Conservation (phyloP, 306 rosid species). For the Cercis canadensis region DNA sequence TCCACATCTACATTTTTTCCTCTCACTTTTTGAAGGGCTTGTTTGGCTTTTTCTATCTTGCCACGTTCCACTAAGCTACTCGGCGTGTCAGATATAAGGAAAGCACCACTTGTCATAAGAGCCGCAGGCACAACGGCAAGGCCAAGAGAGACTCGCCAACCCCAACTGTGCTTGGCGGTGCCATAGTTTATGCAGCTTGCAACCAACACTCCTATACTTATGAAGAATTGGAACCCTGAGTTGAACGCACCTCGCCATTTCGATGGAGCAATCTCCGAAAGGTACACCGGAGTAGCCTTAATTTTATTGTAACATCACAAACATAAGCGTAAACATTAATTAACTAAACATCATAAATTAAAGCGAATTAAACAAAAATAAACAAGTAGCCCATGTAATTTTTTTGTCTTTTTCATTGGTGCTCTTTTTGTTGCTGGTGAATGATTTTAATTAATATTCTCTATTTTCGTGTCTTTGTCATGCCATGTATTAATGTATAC, state of each 20-base stretch:
- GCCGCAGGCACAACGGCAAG: slow-evolving; percentile 63
- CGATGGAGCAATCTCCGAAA: slow-evolving; percentile 78
- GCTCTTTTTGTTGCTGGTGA: no score
- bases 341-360: no score
- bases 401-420: no score
- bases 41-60: slow-evolving; percentile 52
- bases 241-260: slow-evolving; percentile 84
- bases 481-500: no score
- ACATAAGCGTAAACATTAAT: no score
- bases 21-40: slow-evolving; percentile 49
- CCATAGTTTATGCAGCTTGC: slow-evolving; percentile 66
- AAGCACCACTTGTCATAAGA: slow-evolving; percentile 54
- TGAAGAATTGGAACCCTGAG: slow-evolving; percentile 69
- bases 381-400: no score
- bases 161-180: slow-evolving; percentile 60
- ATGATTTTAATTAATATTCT: no score
- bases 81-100: slow-evolving; percentile 65
- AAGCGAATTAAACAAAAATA: no score
- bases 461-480: no score
- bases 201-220: slow-evolving; percentile 57
- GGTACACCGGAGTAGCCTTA: slow-evolving; percentile 73
- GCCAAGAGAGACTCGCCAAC: slow-evolving; percentile 78
- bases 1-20: slow-evolving; percentile 56
- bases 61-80: slow-evolving; percentile 67
- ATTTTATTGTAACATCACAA: neutral